Base-by-base conservation (phyloP, 2,329 filamentous ascomycete species). In the Hymenoscyphus linearis region DNA sequence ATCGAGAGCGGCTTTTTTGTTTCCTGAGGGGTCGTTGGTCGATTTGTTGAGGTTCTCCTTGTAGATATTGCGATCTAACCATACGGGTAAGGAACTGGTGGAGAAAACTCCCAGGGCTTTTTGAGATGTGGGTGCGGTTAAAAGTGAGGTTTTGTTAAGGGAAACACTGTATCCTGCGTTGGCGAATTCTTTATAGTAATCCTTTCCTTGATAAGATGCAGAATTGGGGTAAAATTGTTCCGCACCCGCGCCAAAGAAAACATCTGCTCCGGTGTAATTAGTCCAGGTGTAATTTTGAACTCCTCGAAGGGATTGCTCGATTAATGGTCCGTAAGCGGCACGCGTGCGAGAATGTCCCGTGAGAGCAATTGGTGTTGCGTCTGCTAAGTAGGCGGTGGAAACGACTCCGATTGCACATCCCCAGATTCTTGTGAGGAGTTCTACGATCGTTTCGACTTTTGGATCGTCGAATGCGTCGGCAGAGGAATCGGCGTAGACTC, bases 61-160 rank as follows among this genome's bases (percentile, higher is more conserved):
- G 79, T 90, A 95, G 66, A 96, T 80, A 69, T 95, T 93, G 66
- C 91, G 86, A 76, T 96, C 91, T 12, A 96, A 82, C 90, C 91
- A 96, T 70, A 91, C 90, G 50, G 89, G 88, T 72, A 96, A 82
- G 76, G 90, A 89, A 65, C 82, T 83, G 63, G 83, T 81, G 70
- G 85, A 86, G 78, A 95, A 96, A 69, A 96, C 85, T 36, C 91
- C 91, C 1, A 96, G 85, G 0, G 89, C 84, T 70, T 82, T 86
- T 66, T 85, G 79, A 59, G 77, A 77, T 70, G 82, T 84, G 55
- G 83, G 78, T 1, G 83, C 80, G 27, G 78, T 74, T 3, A 82
- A 72, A 1, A 96, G 82, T 2, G 85, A 80, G 1, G 89, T 93
- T 74, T 89, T 89, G 80, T 93, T 93, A 67, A 85, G 77, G 63